Conservation (phyloP, 345 rosid species). For the Acer yangbiense region DNA sequence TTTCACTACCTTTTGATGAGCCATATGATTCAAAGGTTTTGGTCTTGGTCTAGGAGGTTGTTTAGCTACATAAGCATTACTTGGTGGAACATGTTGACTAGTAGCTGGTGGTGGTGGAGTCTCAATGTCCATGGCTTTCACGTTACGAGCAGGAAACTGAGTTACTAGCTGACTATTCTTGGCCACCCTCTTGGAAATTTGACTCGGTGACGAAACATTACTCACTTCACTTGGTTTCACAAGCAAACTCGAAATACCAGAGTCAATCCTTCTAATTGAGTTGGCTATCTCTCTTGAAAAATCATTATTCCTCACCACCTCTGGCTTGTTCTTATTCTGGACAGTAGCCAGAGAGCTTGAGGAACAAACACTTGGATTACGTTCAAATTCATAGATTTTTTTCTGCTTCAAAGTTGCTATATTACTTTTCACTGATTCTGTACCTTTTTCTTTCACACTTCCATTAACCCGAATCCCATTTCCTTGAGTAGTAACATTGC, state of each 20-base stretch:
- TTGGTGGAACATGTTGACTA: constrained; percentile 15
- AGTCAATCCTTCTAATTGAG: constrained; percentile 43
- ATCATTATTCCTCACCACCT: neutral
- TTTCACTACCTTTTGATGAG: constrained; percentile 15
- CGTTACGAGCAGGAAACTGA: neutral
- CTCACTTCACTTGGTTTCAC: neutral
- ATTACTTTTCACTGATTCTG: neutral
- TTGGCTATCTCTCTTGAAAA: constrained; percentile 34
- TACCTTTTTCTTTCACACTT: neutral
- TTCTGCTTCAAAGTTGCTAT: neutral
- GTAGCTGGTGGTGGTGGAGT: neutral
- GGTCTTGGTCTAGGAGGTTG: neutral
- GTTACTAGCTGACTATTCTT: neutral
- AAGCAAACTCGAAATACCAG: constrained; percentile 39
- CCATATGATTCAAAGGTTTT: neutral
- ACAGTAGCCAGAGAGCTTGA: constrained; percentile 9
- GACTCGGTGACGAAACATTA: neutral
- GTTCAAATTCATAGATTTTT: neutral
- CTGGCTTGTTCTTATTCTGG: neutral
- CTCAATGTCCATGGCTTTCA: neutral
- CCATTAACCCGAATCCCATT: neutral
- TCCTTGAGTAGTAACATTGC: neutral
- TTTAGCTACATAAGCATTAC: constrained; percentile 8
- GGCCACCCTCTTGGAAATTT: neutral
- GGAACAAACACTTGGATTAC: constrained; percentile 2